phyloP scores from a whole-genome alignment of 129 eudicot genomes.

The Pittosporum tobira region DNA sequence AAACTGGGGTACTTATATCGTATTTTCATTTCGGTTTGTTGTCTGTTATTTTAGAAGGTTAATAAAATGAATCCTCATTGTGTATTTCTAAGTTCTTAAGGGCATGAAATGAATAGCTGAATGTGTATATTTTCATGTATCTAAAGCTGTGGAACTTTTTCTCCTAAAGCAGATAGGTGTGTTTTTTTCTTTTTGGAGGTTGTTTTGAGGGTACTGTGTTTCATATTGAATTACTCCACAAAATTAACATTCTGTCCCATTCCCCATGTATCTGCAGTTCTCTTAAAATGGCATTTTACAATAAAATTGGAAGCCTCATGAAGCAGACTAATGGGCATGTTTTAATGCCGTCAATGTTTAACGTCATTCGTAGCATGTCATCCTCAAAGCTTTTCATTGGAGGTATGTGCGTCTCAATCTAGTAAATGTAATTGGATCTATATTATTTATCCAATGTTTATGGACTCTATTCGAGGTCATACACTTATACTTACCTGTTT shows the following conservation, averaged over 20 bases:
- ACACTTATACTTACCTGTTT: neutral
- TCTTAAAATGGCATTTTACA: slow-evolving; percentile 55
- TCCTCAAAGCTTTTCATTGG: slow-evolving; percentile 75
- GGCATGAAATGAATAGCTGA: too few species aligned
- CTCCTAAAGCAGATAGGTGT: neutral
- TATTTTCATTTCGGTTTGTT: too few species aligned
- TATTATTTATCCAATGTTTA: neutral
- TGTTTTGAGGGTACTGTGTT: neutral
- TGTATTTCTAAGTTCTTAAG: too few species aligned
- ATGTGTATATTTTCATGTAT: too few species aligned
- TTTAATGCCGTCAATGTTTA: slow-evolving; percentile 39
- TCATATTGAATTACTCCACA: neutral
- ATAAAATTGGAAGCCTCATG: slow-evolving; percentile 51
- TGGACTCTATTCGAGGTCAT: neutral
- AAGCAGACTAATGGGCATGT: slow-evolving; percentile 25
- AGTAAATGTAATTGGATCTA: neutral
- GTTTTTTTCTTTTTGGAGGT: neutral
- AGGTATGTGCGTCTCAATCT: slow-evolving; percentile 29
- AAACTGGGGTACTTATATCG: neutral
- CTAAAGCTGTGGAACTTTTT: neutral
- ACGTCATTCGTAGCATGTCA: slow-evolving; percentile 63
- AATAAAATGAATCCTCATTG: neutral
- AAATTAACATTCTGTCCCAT: neutral
- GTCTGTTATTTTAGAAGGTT: neutral
- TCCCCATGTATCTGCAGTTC: slow-evolving; percentile 6